A percentile compares a stretch with the other conserved stretches of the same genome.
Conservation (phyloP, 2,329 filamentous ascomycete species). For the Hypomyces perniciosus region DNA sequence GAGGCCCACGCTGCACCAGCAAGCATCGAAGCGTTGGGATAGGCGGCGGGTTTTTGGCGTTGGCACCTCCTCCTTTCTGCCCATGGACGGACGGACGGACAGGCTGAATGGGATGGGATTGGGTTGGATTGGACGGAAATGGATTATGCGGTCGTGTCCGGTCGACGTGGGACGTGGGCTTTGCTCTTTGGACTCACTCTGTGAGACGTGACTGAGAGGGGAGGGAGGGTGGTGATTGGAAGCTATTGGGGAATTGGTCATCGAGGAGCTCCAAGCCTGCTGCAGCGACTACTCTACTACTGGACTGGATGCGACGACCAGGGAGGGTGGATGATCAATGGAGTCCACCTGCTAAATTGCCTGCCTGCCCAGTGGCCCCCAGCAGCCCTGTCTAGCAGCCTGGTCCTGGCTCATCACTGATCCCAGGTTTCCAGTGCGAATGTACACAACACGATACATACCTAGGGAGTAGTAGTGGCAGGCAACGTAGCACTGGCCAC, state of each 20-base stretch:
- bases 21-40: slow-evolving; percentile 44
- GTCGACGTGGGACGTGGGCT: not conserved
- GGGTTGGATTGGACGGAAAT: slow-evolving; percentile 1
- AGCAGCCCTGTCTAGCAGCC: not conserved
- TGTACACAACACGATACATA: too few relatives aligned
- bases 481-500: too few relatives aligned
- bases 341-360: slow-evolving; percentile 2
- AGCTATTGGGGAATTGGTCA: slow-evolving; percentile 9
- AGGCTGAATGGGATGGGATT: not conserved
- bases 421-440: too few relatives aligned
- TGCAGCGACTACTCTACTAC: not conserved
- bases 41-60: slow-evolving; percentile 34
- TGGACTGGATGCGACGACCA: slow-evolving; percentile 12
- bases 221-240: slow-evolving; percentile 15
- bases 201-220: slow-evolving; percentile 12
- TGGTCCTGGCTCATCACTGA: not conserved
- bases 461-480: too few relatives aligned
- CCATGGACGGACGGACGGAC: not conserved
- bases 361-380: not conserved
- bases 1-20: slow-evolving; percentile 37
- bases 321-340: slow-evolving; percentile 4
- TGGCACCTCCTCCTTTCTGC: slow-evolving; percentile 1
- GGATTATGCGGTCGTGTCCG: not conserved
- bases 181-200: not conserved
- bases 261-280: slow-evolving; percentile 9